Conservation (phyloP, 2,329 filamentous ascomycete genomes). For the Trichothecium roseum region DNA sequence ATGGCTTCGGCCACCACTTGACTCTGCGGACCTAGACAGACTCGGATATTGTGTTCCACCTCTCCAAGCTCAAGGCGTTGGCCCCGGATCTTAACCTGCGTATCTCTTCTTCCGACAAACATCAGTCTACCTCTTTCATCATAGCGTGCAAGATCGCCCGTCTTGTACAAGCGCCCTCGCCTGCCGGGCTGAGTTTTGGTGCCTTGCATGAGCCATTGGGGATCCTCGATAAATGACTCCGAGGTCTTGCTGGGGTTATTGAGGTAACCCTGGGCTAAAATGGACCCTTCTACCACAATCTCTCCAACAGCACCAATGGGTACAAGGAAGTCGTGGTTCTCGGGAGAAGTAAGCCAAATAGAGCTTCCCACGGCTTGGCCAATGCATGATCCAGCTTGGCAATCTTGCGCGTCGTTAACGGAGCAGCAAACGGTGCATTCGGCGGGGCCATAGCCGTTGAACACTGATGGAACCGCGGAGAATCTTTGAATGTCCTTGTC, state of each 20-base stretch:
- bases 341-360: constrained; percentile 11
- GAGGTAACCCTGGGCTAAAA: constrained; percentile 43
- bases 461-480: constrained; percentile 37
- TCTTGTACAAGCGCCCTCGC: constrained; percentile 29
- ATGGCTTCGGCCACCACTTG: constrained; percentile 17
- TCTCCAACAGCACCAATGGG: constrained; percentile 31
- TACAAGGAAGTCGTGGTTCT: constrained; percentile 18
- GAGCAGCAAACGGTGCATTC: constrained; percentile 45
- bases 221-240: constrained; percentile 27
- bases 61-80: constrained; percentile 37
- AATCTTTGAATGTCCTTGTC: constrained; percentile 11
- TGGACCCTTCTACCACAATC: neutral
- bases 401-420: too few species aligned
- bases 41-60: constrained; percentile 5
- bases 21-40: too few species aligned
- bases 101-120: constrained; percentile 42
- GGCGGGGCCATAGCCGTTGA: constrained; percentile 42
- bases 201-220: neutral
- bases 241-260: constrained; percentile 38
- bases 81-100: constrained; percentile 49
- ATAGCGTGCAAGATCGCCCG: constrained; percentile 35
- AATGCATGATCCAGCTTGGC: too few species aligned
- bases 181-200: constrained; percentile 20
- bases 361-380: too few species aligned
- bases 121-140: constrained; percentile 27